Conservation (phyloP, 257 asterid species). For the Gardenia jasminoides region DNA sequence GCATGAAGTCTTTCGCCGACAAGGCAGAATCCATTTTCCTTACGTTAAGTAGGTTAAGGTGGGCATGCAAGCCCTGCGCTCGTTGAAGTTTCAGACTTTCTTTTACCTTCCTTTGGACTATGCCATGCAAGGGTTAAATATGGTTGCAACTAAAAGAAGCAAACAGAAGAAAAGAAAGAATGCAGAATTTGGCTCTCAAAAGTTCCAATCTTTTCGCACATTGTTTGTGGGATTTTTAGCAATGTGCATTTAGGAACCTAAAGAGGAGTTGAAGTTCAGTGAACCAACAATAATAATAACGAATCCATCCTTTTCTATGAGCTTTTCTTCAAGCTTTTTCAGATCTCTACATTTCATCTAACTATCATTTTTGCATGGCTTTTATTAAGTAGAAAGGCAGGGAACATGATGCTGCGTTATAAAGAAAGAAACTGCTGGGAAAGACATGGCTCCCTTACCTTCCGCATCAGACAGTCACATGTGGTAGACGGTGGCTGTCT, state of each 20-base stretch:
- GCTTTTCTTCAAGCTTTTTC: neutral
- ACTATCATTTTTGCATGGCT: neutral
- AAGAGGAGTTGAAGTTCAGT: neutral
- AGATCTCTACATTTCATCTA: neutral
- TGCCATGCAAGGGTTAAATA: neutral
- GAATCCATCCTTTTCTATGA: neutral
- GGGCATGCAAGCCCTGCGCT: neutral
- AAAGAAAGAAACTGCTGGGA: constrained; percentile 16
- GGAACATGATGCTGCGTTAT: constrained; percentile 29
- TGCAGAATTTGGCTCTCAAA: neutral
- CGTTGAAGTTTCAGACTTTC: neutral
- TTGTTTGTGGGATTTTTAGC: neutral
- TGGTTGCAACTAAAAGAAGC: neutral
- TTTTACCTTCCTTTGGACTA: neutral
- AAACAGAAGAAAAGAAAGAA: neutral
- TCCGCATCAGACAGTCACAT: constrained; percentile 38
- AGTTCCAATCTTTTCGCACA: neutral
- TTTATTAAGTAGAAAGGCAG: constrained; percentile 13
- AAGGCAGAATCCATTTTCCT: neutral
- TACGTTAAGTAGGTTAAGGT: neutral
- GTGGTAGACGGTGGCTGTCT: constrained; percentile 23
- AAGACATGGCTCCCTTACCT: constrained; percentile 25
- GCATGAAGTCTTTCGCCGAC: neutral
- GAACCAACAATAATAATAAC: neutral
- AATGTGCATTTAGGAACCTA: neutral